Evolutionary conservation across 768 basidiomycete genomes (phyloP).

Genomic region (Calocybe gangraenosa): DNA sequence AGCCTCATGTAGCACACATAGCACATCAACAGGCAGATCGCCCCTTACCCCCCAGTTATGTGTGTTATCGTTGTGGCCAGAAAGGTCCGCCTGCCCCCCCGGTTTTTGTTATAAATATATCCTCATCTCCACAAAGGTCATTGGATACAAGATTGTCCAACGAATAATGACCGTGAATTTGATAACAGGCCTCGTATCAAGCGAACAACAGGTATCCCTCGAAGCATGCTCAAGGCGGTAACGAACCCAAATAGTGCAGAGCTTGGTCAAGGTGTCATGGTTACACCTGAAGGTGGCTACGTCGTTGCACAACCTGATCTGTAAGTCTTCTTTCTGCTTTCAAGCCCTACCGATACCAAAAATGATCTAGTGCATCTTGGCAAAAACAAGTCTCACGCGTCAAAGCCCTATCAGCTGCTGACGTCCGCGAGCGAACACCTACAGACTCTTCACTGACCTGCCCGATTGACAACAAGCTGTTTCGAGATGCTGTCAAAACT

Average conservation of each 20-base stretch:
- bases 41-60: conserved; percentile 91
- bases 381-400: conserved; percentile 82
- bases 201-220: conserved; percentile 95
- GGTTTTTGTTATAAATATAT: neutral
- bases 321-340: conserved; percentile 47
- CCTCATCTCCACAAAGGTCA: conserved; percentile 59
- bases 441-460: conserved; percentile 78
- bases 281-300: conserved; percentile 97
- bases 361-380: conserved; percentile 74
- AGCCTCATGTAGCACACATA: conserved; percentile 47
- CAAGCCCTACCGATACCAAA: neutral
- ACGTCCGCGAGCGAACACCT: conserved; percentile 83
- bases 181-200: conserved; percentile 95
- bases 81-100: conserved; percentile 59
- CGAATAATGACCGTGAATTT: conserved; percentile 92
- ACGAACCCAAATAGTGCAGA: conserved; percentile 76
- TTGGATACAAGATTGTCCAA: conserved; percentile 99
- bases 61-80: conserved; percentile 97
- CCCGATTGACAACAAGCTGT: conserved; percentile 88
- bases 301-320: conserved; percentile 95
- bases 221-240: conserved; percentile 95
- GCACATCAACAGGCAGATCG: conserved; percentile 56
- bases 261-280: conserved; percentile 88
- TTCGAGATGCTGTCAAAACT: conserved; percentile 92
- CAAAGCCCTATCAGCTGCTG: conserved; percentile 80